Conservation (phyloP, 75 land plant genomes). For the Selaginella tamariscina region DNA sequence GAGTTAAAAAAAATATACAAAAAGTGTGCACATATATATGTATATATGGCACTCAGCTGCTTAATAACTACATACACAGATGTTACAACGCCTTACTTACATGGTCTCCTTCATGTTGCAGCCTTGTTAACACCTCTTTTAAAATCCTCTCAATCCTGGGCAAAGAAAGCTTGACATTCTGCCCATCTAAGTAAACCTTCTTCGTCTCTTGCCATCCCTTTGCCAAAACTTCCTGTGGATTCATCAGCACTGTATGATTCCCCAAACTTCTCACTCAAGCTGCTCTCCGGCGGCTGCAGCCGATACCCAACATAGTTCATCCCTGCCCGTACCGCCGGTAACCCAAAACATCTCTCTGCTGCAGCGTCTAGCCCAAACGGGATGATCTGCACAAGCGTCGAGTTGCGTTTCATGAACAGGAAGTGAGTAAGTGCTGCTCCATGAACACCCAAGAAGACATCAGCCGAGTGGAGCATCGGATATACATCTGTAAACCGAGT, state of each 20-base stretch:
- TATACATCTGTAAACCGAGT: not conserved
- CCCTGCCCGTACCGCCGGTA: not conserved
- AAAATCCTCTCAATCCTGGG: not conserved
- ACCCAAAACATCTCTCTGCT: conserved; percentile 1
- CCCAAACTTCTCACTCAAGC: conserved; percentile 1
- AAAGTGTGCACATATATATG: too few species aligned
- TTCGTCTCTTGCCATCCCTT: not conserved
- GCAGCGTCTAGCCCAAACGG: not conserved
- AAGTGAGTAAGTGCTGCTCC: conserved; percentile 9
- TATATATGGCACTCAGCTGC: too few species aligned
- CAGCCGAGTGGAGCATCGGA: not conserved
- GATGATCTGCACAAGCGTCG: conserved; percentile 4
- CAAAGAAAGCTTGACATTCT: conserved; percentile 5
- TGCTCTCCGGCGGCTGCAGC: not conserved
- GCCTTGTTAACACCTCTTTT: not conserved
- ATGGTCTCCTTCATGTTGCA: too few species aligned
- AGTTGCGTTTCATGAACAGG: not conserved
- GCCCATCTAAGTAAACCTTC: not conserved
- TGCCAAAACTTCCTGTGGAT: not conserved
- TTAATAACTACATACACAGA: too few species aligned
- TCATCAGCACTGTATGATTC: not conserved
- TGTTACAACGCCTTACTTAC: too few species aligned
- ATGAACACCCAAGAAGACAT: conserved; percentile 6
- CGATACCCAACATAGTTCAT: conserved; percentile 2
- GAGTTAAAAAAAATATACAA: too few species aligned